Conservation (phyloP, 169 alveolate genomes). For the Eimeria brunetti region DNA sequence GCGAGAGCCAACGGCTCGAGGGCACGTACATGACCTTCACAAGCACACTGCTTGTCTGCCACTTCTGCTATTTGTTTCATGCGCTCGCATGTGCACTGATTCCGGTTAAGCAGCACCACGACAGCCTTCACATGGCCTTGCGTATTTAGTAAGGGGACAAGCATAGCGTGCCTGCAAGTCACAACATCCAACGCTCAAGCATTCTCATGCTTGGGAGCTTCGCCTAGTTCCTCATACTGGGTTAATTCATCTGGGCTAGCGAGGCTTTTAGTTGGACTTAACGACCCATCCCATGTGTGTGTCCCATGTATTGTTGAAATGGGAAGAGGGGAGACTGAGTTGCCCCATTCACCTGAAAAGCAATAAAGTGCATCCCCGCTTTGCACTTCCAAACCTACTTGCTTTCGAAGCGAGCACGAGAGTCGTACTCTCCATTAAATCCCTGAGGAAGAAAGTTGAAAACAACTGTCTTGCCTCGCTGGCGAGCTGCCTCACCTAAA, state of each 20-base stretch:
- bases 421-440: slow-evolving; percentile 72
- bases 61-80: slow-evolving; percentile 1
- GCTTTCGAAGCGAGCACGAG: slow-evolving; percentile 64
- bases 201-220: not conserved
- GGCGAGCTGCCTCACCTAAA: slow-evolving; percentile 75
- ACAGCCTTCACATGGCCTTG: slow-evolving; percentile 79
- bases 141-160: slow-evolving; percentile 72
- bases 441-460: slow-evolving; percentile 74
- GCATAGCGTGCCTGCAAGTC: slow-evolving; percentile 74
- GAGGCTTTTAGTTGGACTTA: not conserved
- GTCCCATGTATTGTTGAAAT: not conserved
- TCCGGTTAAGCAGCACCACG: slow-evolving; percentile 67
- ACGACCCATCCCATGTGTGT: not conserved
- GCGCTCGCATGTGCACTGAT: slow-evolving; percentile 38
- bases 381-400: slow-evolving; percentile 14
- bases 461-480: slow-evolving; percentile 65
- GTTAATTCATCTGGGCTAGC: not conserved
- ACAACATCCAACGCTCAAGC: not conserved
- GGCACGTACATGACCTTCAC: not conserved
- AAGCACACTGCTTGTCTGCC: slow-evolving; percentile 24
- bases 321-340: not conserved
- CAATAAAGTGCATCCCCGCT: not conserved
- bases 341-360: not conserved
- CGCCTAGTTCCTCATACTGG: not conserved
- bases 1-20: slow-evolving; percentile 62